phyloP scores from a whole-genome alignment of 345 rosid species.

The Zanthoxylum bungeanum region DNA sequence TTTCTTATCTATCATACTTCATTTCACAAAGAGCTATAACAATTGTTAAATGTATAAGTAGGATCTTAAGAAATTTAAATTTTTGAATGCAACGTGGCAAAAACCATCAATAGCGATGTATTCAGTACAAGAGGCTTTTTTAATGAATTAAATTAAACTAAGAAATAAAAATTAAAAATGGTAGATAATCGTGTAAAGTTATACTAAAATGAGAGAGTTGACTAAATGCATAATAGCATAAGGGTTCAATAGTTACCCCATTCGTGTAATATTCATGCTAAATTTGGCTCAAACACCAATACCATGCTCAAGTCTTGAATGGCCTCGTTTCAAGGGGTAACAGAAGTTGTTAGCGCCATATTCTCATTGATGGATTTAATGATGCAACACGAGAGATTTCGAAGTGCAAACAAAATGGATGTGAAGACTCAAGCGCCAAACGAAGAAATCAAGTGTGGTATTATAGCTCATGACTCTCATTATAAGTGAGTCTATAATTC shows the following conservation, averaged over 20 bases:
- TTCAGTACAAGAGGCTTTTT: not conserved
- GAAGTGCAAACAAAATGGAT: too few species aligned
- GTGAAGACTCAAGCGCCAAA: too few species aligned
- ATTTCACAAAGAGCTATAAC: not conserved
- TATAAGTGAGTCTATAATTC: too few species aligned
- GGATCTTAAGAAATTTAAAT: not conserved
- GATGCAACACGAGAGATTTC: too few species aligned
- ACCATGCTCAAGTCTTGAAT: conserved; percentile 87
- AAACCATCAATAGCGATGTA: not conserved
- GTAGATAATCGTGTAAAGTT: not conserved
- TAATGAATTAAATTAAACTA: not conserved
- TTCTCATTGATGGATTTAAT: too few species aligned
- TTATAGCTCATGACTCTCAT: too few species aligned
- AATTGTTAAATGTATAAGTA: not conserved
- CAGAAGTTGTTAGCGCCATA: too few species aligned
- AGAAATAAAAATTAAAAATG: not conserved
- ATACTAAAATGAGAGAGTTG: conserved; percentile 4
- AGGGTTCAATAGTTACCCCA: conserved; percentile 54
- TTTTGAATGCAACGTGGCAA: not conserved
- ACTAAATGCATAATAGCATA: not conserved
- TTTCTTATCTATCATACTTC: not conserved
- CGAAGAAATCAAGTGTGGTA: too few species aligned
- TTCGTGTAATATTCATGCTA: conserved; percentile 89
- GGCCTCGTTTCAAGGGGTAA: conserved; percentile 60
- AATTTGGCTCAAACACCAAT: conserved; percentile 78